These are phyloP conservation scores for Sophora flavescens DNA, from an alignment of 306 rosid species.

Conservation along the genomic window DNA sequence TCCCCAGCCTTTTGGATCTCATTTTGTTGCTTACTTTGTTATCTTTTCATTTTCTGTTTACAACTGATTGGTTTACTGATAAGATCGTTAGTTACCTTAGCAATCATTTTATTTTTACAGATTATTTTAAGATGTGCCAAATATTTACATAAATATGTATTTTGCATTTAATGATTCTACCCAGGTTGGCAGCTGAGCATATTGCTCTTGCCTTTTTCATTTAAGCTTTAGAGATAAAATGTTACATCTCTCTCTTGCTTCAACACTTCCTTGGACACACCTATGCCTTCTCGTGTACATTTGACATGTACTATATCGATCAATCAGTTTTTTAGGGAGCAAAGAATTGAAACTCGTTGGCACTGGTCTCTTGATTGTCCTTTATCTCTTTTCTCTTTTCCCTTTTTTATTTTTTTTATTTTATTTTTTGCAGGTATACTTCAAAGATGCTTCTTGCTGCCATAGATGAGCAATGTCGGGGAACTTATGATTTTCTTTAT, in stretches of 20 bases:
- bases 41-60: slow-evolving; percentile 25
- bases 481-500: slow-evolving; percentile 82
- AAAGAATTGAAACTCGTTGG: slow-evolving; percentile 17
- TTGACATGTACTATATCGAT: slow-evolving; percentile 14
- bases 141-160: not conserved
- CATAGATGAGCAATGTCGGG: slow-evolving; percentile 75
- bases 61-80: not conserved
- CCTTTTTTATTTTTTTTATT: not conserved
- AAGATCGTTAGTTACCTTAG: slow-evolving; percentile 21
- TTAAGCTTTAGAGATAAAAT: not conserved
- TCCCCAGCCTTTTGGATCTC: slow-evolving; percentile 3
- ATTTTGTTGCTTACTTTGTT: not conserved
- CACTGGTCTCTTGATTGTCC: slow-evolving; percentile 16
- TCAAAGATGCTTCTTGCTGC: slow-evolving; percentile 89
- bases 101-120: slow-evolving; percentile 27
- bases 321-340: slow-evolving; percentile 8
- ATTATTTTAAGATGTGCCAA: slow-evolving; percentile 11
- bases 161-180: slow-evolving; percentile 15
- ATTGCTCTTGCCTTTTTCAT: slow-evolving; percentile 4
- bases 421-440: slow-evolving; percentile 59
- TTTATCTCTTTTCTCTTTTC: not conserved
- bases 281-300: slow-evolving; percentile 22
- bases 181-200: slow-evolving; percentile 26
- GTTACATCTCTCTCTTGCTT: not conserved
- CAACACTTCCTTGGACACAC: not conserved